phyloP scores from a whole-genome alignment of 2,329 filamentous ascomycete species.

The Hymenotorrendiella dingleyae region DNA sequence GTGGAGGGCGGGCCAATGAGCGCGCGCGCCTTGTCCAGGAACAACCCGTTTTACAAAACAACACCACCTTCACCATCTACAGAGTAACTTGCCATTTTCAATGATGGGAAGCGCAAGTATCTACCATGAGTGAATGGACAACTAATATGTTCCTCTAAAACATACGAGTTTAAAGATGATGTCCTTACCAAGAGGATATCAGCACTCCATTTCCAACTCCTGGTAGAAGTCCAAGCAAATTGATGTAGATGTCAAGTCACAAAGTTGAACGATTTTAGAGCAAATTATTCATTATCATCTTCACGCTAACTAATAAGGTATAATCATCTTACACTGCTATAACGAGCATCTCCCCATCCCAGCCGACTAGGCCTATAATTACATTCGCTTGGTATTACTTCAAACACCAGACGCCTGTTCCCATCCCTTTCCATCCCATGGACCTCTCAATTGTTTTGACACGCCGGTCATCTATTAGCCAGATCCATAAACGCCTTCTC shows the following conservation, averaged over 20 bases:
- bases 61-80: no score
- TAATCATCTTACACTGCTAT: slow-evolving; percentile 4
- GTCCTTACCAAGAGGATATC: no score
- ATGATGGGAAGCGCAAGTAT: no score
- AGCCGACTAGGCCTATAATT: slow-evolving; percentile 12
- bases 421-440: slow-evolving; percentile 5
- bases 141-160: no score
- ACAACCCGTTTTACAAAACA: no score
- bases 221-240: no score
- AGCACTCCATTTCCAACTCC: no score
- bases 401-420: slow-evolving; percentile 12
- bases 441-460: slow-evolving; percentile 3
- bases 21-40: slow-evolving; percentile 5
- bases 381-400: slow-evolving; percentile 13
- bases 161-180: no score
- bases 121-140: no score
- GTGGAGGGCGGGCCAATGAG: slow-evolving; percentile 4
- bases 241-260: not conserved
- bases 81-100: no score
- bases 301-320: slow-evolving; percentile 8
- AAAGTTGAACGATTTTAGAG: not conserved
- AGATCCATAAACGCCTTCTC: slow-evolving; percentile 3
- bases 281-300: slow-evolving; percentile 9
- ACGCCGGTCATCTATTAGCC: slow-evolving; percentile 11
- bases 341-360: slow-evolving; percentile 1